Percentiles rank a stretch among this genome's conserved stretches.
phyloP scores from a whole-genome alignment of 345 rosid species.

The Acer saccharum region DNA sequence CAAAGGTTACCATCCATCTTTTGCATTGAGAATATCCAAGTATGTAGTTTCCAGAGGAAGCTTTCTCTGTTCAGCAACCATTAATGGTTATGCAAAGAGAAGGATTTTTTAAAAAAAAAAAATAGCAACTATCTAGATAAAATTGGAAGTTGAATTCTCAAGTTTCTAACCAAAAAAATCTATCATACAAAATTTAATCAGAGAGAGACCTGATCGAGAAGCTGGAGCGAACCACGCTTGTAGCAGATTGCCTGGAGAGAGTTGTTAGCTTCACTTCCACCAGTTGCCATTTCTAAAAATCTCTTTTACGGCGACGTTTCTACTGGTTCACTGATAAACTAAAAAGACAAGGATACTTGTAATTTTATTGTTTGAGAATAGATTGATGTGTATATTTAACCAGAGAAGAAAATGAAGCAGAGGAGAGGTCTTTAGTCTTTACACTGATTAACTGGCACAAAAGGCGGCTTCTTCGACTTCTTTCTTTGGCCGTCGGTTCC shows the following conservation, averaged over 20 bases:
- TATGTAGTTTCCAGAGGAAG: constrained; percentile 75
- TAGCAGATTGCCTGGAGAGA: constrained; percentile 66
- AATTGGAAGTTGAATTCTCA: neutral
- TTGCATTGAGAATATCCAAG: constrained; percentile 56
- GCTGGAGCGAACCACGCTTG: constrained; percentile 67
- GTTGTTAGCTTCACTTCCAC: constrained; percentile 18
- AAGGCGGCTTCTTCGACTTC: neutral
- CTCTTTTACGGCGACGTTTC: neutral
- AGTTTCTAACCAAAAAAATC: neutral
- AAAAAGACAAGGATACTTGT: neutral
- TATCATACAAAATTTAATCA: too few species aligned
- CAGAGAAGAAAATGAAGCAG: neutral
- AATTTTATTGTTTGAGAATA: too few species aligned
- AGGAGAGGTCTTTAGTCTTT: neutral
- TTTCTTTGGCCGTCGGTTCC: too few species aligned
- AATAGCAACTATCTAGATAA: too few species aligned
- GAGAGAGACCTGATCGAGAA: constrained; percentile 60
- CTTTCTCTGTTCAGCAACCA: constrained; percentile 59
- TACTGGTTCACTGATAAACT: neutral
- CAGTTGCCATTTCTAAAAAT: constrained; percentile 27
- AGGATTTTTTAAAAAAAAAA: too few species aligned
- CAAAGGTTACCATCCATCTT: constrained; percentile 76
- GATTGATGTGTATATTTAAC: neutral
- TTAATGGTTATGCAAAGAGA: neutral
- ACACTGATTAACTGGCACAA: neutral